Percentiles rank a stretch among this genome's conserved stretches.
These are phyloP conservation scores for Amylostereum chailletii DNA, from an alignment of 1,284 basidiomycete genomes.

Conservation along the genomic window DNA sequence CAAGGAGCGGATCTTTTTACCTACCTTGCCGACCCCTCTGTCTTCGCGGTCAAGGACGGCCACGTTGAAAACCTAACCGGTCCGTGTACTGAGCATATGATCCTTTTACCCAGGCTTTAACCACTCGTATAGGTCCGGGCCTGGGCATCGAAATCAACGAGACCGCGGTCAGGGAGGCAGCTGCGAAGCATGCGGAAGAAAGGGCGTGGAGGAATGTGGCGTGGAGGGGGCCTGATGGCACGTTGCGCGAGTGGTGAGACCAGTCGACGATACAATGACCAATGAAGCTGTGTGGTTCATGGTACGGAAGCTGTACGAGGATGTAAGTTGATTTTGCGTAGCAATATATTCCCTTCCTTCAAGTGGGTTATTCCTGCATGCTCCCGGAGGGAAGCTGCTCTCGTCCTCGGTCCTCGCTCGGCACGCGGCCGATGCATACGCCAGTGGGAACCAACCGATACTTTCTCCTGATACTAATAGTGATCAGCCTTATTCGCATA, in stretches of 20 bases:
- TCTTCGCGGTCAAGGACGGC: slow-evolving; percentile 58
- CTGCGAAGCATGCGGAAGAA: slow-evolving; percentile 25
- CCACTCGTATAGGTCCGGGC: slow-evolving; percentile 38
- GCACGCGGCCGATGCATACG: too few species aligned
- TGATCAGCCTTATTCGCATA: too few species aligned
- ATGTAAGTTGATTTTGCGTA: too few species aligned
- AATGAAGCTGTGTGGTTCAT: background rate
- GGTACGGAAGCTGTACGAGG: too few species aligned
- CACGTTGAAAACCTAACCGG: slow-evolving; percentile 46
- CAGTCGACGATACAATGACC: background rate
- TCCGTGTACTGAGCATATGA: slow-evolving; percentile 13
- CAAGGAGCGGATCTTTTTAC: slow-evolving; percentile 63
- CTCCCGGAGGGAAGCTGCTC: too few species aligned
- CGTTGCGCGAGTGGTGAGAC: slow-evolving; percentile 42
- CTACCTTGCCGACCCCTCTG: slow-evolving; percentile 45
- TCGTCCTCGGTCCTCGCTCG: too few species aligned
- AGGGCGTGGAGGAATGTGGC: slow-evolving; percentile 54
- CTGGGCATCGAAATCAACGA: slow-evolving; percentile 68
- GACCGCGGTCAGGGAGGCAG: slow-evolving; percentile 45
- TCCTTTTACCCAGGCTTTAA: background rate
- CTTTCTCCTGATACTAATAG: too few species aligned
- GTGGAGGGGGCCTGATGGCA: slow-evolving; percentile 48
- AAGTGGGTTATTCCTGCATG: too few species aligned
- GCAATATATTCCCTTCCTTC: too few species aligned
- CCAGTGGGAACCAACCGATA: too few species aligned